Percentiles rank a stretch among this genome's conserved stretches.
These are phyloP conservation scores for Scleroderma citrinum DNA, from an alignment of 768 basidiomycete species.

Conservation along the genomic window DNA sequence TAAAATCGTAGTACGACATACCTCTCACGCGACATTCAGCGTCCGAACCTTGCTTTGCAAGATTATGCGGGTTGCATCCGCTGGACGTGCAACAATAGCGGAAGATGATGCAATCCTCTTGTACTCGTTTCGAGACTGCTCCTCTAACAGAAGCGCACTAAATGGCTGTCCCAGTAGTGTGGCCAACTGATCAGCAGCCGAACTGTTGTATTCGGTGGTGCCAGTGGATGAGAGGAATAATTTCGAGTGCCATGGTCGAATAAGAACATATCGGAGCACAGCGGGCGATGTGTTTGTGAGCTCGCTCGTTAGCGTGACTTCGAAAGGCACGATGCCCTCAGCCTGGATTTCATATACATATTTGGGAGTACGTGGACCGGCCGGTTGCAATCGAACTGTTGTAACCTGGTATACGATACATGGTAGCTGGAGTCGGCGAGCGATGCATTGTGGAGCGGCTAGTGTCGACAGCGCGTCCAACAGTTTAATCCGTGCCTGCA, in stretches of 20 bases:
- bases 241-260: not conserved
- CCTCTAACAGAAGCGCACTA: not conserved
- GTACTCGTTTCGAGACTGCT: not conserved
- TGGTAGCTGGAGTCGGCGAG: not conserved
- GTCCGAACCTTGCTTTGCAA: not conserved
- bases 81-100: not conserved
- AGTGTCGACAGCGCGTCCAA: not conserved
- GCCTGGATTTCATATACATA: not conserved
- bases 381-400: not conserved
- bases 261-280: not conserved
- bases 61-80: not conserved
- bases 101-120: not conserved
- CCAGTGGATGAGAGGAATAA: not conserved
- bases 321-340: not conserved
- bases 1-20: not conserved
- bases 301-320: not conserved
- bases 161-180: not conserved
- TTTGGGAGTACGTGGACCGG: not conserved
- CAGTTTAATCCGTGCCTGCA: not conserved
- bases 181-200: not conserved
- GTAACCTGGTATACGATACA: constrained; percentile 1
- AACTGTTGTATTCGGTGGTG: not conserved
- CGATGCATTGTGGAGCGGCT: not conserved
- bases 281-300: not conserved
- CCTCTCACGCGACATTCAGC: not conserved